Conservation (phyloP, 305 asterid genomes). For the Fraxinus dipetala region DNA sequence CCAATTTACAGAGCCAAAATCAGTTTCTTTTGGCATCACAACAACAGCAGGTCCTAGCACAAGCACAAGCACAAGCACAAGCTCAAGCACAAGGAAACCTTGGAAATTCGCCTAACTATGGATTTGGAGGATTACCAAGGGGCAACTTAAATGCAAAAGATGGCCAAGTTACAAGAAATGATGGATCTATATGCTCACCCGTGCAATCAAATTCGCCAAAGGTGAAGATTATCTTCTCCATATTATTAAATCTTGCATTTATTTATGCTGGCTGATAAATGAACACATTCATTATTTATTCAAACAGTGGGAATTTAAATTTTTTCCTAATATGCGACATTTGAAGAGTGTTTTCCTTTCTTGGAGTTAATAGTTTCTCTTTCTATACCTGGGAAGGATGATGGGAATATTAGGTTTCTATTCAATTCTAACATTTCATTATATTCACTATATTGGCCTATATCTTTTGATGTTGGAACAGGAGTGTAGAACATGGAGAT, state of each 20-base stretch:
- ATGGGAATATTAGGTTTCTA: background rate
- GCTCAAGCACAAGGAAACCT: constrained; percentile 90
- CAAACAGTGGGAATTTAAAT: background rate
- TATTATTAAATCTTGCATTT: constrained; percentile 17
- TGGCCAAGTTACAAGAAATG: constrained; percentile 87
- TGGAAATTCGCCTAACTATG: constrained; percentile 71
- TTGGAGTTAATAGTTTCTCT: background rate
- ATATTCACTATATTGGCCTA: background rate
- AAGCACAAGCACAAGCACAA: constrained; percentile 27
- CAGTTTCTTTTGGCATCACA: constrained; percentile 85
- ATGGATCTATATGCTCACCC: constrained; percentile 91
- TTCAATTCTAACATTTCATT: background rate
- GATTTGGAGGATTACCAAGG: constrained; percentile 81
- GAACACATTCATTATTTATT: background rate
- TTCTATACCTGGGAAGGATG: background rate
- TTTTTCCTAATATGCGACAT: constrained; percentile 13
- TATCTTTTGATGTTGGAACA: background rate
- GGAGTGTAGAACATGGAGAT: background rate
- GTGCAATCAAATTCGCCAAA: constrained; percentile 91
- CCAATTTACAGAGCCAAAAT: constrained; percentile 72
- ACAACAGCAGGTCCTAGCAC: constrained; percentile 91
- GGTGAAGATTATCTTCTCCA: constrained; percentile 39
- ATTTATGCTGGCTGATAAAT: constrained; percentile 9
- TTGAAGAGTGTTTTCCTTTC: background rate
- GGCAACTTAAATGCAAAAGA: constrained; percentile 76